Conservation (phyloP, 495 filamentous ascomycete genomes). For the Antarctomyces pellizariae region DNA sequence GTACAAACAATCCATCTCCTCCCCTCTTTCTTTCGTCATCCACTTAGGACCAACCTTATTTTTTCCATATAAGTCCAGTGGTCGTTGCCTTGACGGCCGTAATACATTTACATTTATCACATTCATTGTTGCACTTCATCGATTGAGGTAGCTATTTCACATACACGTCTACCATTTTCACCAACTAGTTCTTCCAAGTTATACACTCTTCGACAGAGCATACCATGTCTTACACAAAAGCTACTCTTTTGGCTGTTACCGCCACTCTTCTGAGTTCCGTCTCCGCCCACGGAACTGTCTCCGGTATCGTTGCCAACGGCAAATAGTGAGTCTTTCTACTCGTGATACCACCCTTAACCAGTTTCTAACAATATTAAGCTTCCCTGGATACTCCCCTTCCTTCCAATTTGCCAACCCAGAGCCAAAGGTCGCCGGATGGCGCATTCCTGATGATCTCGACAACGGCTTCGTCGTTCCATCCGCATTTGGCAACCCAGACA, state of each 20-base stretch:
- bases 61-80: too few relatives aligned
- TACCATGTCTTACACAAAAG: constrained; percentile 12
- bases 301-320: constrained; percentile 33
- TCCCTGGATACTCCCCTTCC: constrained; percentile 18
- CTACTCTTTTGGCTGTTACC: constrained; percentile 24
- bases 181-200: too few relatives aligned
- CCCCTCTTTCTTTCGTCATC: too few relatives aligned
- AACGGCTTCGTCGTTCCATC: constrained; percentile 32
- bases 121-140: too few relatives aligned
- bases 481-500: constrained; percentile 19
- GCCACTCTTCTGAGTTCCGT: constrained; percentile 18
- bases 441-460: constrained; percentile 24
- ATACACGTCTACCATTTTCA: too few relatives aligned
- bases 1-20: too few relatives aligned
- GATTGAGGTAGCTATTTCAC: too few relatives aligned
- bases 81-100: too few relatives aligned
- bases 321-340: constrained; percentile 16
- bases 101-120: too few relatives aligned
- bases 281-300: constrained; percentile 36
- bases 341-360: too few relatives aligned
- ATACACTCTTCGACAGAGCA: too few relatives aligned
- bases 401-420: constrained; percentile 14
- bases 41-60: too few relatives aligned
- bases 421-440: constrained; percentile 31
- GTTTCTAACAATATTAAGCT: constrained; percentile 11